Percentiles rank a stretch among this genome's conserved stretches.
Evolutionary conservation across 306 rosid species (phyloP).

Genomic region (Glycine latifolia): DNA sequence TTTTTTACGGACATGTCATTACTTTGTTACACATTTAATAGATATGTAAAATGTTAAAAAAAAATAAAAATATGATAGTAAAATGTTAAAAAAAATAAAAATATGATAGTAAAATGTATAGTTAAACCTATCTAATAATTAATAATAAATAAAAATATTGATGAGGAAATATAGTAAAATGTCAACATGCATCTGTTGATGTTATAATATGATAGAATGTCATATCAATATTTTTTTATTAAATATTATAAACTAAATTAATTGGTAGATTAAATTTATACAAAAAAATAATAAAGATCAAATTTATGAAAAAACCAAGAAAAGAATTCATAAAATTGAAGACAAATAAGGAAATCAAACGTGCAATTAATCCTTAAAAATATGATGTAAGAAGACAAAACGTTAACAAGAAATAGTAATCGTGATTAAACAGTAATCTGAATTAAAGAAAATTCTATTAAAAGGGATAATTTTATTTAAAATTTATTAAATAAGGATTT

Average conservation of each 20-base stretch:
- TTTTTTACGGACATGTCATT: no score
- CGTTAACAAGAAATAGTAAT: background rate
- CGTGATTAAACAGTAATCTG: conserved; percentile 5
- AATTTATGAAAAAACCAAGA: background rate
- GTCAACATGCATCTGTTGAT: background rate
- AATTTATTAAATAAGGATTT: no score
- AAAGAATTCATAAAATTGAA: background rate
- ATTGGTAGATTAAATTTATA: background rate
- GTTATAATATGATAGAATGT: background rate
- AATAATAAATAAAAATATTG: no score
- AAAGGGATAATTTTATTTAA: no score
- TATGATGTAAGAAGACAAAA: background rate
- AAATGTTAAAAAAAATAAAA: no score
- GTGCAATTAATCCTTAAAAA: background rate
- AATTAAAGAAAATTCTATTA: background rate
- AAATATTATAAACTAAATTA: background rate
- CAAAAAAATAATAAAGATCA: background rate
- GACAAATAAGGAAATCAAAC: background rate
- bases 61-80: no score
- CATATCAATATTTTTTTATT: background rate
- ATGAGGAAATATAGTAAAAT: no score
- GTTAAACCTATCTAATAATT: no score
- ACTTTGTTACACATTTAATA: no score
- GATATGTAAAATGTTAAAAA: no score
- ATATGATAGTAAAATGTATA: no score